phyloP scores from a whole-genome alignment of 768 basidiomycete genomes.

The Termitomyces bulborhizus region DNA sequence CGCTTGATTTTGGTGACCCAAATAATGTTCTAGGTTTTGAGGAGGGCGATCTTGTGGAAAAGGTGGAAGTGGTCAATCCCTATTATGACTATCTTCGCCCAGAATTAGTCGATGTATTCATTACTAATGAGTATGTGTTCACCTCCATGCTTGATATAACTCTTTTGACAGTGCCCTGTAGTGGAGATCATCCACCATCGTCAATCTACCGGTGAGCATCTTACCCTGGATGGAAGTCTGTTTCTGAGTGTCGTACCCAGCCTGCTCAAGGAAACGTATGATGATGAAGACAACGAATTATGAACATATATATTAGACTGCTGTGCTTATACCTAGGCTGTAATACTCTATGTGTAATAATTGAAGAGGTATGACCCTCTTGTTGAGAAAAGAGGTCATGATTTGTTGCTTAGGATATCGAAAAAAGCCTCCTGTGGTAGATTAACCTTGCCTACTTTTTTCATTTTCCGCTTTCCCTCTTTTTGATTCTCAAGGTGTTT shows the following conservation, averaged over 20 bases:
- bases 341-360: slow-evolving; percentile 17
- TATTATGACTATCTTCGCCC: slow-evolving; percentile 95
- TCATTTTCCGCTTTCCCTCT: slow-evolving; percentile 86
- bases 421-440: slow-evolving; percentile 97
- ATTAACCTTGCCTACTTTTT: slow-evolving; percentile 80
- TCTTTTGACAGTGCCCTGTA: slow-evolving; percentile 22
- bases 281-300: slow-evolving; percentile 88
- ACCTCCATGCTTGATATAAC: slow-evolving; percentile 1
- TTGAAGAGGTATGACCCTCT: neutral
- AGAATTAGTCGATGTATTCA: slow-evolving; percentile 87
- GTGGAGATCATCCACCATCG: slow-evolving; percentile 94
- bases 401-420: slow-evolving; percentile 68
- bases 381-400: slow-evolving; percentile 8
- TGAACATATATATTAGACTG: slow-evolving; percentile 26
- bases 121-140: slow-evolving; percentile 88
- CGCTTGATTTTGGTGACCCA: slow-evolving; percentile 73
- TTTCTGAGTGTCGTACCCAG: slow-evolving; percentile 27
- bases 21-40: slow-evolving; percentile 63
- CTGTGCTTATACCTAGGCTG: slow-evolving; percentile 14
- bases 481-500: slow-evolving; percentile 88
- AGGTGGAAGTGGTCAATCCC: slow-evolving; percentile 92
- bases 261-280: slow-evolving; percentile 90
- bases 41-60: slow-evolving; percentile 74
- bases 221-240: neutral
- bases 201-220: slow-evolving; percentile 76